These are phyloP conservation scores for Grosmannia huntii DNA, from an alignment of 2,329 filamentous ascomycete genomes.

Conservation along the genomic window DNA sequence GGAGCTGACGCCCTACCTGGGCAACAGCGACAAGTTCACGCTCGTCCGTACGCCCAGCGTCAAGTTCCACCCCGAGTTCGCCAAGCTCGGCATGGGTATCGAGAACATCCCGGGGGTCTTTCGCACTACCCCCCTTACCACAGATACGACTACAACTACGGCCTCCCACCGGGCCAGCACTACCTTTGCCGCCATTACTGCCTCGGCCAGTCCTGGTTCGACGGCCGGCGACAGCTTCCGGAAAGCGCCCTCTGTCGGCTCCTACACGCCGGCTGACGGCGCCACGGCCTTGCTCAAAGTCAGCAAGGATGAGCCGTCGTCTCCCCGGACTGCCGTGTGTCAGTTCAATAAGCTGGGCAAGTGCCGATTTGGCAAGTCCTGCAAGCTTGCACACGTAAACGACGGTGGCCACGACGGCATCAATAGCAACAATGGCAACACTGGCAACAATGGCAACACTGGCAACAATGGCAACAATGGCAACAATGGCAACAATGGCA, in stretches of 20 bases:
- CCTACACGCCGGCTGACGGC: background rate
- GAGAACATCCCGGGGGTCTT: slow-evolving; percentile 41
- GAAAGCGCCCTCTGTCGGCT: background rate
- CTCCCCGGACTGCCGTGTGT: slow-evolving; percentile 10
- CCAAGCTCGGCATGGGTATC: slow-evolving; percentile 34
- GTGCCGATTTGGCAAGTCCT: slow-evolving; percentile 18
- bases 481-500: background rate
- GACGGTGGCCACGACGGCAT: background rate
- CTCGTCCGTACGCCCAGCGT: slow-evolving; percentile 34
- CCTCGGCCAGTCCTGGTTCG: background rate
- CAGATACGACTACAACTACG: background rate
- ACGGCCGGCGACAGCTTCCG: background rate
- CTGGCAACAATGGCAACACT: background rate
- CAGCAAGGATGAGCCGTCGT: slow-evolving; percentile 3
- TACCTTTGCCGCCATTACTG: background rate
- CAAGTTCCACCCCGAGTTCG: slow-evolving; percentile 38
- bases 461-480: background rate
- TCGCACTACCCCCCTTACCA: slow-evolving; percentile 15
- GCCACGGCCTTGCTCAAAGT: background rate
- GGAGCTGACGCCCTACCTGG: slow-evolving; percentile 38
- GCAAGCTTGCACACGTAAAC: slow-evolving; percentile 16
- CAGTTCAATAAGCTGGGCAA: slow-evolving; percentile 17
- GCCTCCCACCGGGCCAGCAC: background rate
- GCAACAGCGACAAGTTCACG: slow-evolving; percentile 37
- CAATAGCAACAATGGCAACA: background rate